Evolutionary conservation across 129 eudicot genomes (phyloP).

Genomic region (Deinandra increscens): DNA sequence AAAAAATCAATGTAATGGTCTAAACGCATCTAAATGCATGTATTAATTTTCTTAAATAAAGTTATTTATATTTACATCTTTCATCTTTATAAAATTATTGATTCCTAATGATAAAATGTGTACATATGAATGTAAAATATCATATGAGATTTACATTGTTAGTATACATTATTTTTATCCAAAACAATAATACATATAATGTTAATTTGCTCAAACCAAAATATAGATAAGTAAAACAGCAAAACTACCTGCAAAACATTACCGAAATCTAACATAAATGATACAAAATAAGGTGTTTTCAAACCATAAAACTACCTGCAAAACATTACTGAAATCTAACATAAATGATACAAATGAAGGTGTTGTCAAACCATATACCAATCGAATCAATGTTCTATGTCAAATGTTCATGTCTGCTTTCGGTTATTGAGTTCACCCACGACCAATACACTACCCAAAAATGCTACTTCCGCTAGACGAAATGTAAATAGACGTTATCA

Average conservation of each 20-base stretch:
- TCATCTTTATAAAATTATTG: too few species aligned
- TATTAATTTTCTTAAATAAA: too few species aligned
- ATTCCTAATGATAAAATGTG: too few species aligned
- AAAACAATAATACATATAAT: too few species aligned
- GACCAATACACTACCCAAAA: too few species aligned
- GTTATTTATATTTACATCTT: too few species aligned
- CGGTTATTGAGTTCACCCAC: neutral
- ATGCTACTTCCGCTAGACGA: neutral
- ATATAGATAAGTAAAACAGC: neutral
- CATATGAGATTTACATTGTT: too few species aligned
- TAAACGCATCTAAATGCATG: too few species aligned
- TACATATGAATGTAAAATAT: too few species aligned
- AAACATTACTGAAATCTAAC: neutral
- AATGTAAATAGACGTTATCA: neutral
- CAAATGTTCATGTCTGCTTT: conserved; percentile 24
- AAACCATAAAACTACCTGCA: neutral
- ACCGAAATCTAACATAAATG: neutral
- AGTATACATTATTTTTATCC: too few species aligned
- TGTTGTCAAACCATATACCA: conserved; percentile 13
- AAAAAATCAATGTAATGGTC: too few species aligned
- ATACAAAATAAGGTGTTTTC: conserved; percentile 1
- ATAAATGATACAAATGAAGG: neutral
- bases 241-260: neutral
- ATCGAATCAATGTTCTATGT: neutral
- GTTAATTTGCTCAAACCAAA: too few species aligned